A percentile compares a stretch with the other conserved stretches of the same genome.
Conservation (phyloP, 129 eudicot genomes). For the Escallonia rubra region DNA sequence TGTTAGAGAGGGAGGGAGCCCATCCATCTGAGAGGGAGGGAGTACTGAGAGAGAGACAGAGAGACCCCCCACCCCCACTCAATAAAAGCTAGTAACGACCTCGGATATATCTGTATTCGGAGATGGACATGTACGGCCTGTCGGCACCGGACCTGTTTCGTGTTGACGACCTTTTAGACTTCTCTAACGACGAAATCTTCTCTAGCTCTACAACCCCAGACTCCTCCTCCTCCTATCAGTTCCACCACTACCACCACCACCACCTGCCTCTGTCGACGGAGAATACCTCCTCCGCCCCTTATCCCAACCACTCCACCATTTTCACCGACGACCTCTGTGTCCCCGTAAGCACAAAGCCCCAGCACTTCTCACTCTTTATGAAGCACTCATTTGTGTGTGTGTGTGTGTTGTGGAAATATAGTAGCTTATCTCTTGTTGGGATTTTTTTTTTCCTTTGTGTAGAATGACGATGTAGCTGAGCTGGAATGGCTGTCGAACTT, state of each 20-base stretch:
- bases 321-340: constrained; percentile 51
- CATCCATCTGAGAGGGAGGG: not conserved
- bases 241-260: constrained; percentile 12
- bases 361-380: not conserved
- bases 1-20: constrained; percentile 3
- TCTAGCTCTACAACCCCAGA: constrained; percentile 21
- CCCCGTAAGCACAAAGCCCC: constrained; percentile 37
- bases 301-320: constrained; percentile 19
- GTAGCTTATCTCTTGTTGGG: not conserved
- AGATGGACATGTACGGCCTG: constrained; percentile 51
- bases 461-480: constrained; percentile 74
- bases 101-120: no score
- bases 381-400: not conserved
- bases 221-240: no score
- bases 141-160: constrained; percentile 40
- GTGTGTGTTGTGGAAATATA: not conserved
- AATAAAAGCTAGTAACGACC: not conserved
- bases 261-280: constrained; percentile 3
- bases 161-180: constrained; percentile 64
- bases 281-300: constrained; percentile 12
- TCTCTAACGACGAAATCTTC: constrained; percentile 46
- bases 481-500: constrained; percentile 77
- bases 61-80: not conserved
- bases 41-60: not conserved
- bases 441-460: constrained; percentile 5